A percentile compares a stretch with the other conserved stretches of the same genome.
These are phyloP conservation scores for Blastomyces parvus DNA, from an alignment of 2,329 filamentous ascomycete species.

Conservation along the genomic window DNA sequence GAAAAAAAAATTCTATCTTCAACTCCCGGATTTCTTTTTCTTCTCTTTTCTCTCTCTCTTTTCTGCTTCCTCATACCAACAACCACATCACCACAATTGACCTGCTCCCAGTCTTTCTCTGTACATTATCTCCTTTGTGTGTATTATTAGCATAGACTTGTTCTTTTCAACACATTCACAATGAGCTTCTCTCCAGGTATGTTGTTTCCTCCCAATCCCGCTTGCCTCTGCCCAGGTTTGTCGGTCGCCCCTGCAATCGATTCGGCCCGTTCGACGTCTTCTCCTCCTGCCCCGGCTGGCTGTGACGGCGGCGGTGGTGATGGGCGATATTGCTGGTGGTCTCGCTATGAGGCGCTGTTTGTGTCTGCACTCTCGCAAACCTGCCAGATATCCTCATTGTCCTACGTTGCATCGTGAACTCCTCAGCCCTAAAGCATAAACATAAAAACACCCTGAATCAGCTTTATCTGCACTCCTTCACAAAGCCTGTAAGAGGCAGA, in stretches of 20 bases:
- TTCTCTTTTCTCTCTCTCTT: constrained; percentile 14
- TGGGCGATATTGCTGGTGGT: background rate
- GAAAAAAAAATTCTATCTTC: constrained; percentile 6
- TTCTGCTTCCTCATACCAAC: background rate
- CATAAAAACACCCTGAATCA: background rate
- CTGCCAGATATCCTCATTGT: background rate
- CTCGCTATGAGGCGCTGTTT: background rate
- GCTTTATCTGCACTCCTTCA: background rate
- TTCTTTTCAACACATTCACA: constrained; percentile 22
- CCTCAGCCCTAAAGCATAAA: background rate
- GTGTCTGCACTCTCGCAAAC: background rate
- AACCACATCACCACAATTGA: background rate
- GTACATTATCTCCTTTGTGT: constrained; percentile 19
- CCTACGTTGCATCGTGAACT: background rate
- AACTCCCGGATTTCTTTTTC: constrained; percentile 12
- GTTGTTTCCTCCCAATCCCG: constrained; percentile 17
- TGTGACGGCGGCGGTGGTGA: background rate
- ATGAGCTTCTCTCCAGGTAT: constrained; percentile 39
- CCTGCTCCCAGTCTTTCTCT: constrained; percentile 15
- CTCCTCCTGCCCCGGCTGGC: background rate
- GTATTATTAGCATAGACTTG: constrained; percentile 23
- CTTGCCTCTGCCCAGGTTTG: background rate
- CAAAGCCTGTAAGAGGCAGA: background rate
- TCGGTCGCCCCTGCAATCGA: background rate
- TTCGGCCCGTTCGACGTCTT: background rate